Evolutionary conservation across 2,329 filamentous ascomycete species (phyloP).

Genomic region (Coniochaeta sp.): DNA sequence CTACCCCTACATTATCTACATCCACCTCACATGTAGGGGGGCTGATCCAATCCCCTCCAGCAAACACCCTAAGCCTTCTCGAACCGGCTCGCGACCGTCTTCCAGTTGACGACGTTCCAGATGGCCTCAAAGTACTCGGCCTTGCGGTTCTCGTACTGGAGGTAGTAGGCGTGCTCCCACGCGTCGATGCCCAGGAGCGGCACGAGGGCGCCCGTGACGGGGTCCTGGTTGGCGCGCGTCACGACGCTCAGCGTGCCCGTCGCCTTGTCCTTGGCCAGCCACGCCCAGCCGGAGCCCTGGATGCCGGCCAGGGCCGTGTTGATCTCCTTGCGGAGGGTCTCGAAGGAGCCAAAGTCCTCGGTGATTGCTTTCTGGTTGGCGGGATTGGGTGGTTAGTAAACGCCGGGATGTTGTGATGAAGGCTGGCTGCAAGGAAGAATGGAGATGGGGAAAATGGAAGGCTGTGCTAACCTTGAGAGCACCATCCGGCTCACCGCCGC

Average conservation of each 20-base stretch:
- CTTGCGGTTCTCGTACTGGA: slow-evolving; percentile 96
- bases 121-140: slow-evolving; percentile 90
- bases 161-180: slow-evolving; percentile 94
- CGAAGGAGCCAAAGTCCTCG: slow-evolving; percentile 60
- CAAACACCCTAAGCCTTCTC: slow-evolving; percentile 31
- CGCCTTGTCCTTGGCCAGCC: slow-evolving; percentile 68
- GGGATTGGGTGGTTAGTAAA: background rate
- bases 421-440: slow-evolving; percentile 15
- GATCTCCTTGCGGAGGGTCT: slow-evolving; percentile 59
- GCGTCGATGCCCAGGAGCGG: slow-evolving; percentile 87
- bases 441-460: slow-evolving; percentile 32
- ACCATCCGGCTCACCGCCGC: slow-evolving; percentile 53
- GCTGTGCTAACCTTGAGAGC: slow-evolving; percentile 42
- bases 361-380: slow-evolving; percentile 46
- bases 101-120: slow-evolving; percentile 97
- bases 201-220: slow-evolving; percentile 73
- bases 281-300: slow-evolving; percentile 86
- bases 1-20: background rate
- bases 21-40: background rate
- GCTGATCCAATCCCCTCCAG: slow-evolving; percentile 13
- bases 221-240: slow-evolving; percentile 81
- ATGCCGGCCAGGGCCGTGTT: slow-evolving; percentile 64
- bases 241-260: slow-evolving; percentile 56
- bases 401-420: background rate
- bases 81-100: slow-evolving; percentile 75